Evolutionary conservation across 768 basidiomycete species (phyloP).

Genomic region (Crepidotus variabilis): DNA sequence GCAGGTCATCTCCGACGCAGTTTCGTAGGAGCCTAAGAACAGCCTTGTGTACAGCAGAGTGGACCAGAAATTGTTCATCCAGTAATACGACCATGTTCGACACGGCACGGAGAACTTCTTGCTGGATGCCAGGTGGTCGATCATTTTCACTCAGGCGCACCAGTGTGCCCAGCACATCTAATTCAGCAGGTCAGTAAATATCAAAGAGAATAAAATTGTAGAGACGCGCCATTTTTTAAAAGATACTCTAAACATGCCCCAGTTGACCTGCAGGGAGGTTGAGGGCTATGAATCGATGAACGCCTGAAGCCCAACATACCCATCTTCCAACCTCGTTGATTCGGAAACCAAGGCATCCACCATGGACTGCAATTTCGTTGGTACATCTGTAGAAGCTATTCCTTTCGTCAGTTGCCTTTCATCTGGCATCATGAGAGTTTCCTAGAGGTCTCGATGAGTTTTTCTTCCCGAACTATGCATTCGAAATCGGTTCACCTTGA

Average conservation of each 20-base stretch:
- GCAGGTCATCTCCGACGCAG: slow-evolving; percentile 89
- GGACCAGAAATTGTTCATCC: slow-evolving; percentile 91
- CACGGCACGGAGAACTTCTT: slow-evolving; percentile 80
- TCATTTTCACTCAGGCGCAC: slow-evolving; percentile 85
- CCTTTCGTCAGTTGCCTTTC: slow-evolving; percentile 84
- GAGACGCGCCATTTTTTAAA: slow-evolving; percentile 71
- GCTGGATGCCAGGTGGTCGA: slow-evolving; percentile 86
- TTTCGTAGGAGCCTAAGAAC: slow-evolving; percentile 80
- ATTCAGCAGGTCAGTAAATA: slow-evolving; percentile 5
- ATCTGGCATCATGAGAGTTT: slow-evolving; percentile 82
- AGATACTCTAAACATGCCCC: slow-evolving; percentile 91
- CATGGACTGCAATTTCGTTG: slow-evolving; percentile 70
- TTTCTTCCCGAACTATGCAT: not conserved
- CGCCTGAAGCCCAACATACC: slow-evolving; percentile 47
- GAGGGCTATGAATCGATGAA: slow-evolving; percentile 2
- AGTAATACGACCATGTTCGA: slow-evolving; percentile 90
- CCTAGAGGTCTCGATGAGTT: slow-evolving; percentile 36
- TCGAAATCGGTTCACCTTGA: slow-evolving; percentile 49
- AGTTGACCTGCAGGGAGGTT: slow-evolving; percentile 54
- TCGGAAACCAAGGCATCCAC: slow-evolving; percentile 87
- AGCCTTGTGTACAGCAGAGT: slow-evolving; percentile 86
- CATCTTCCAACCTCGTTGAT: slow-evolving; percentile 79
- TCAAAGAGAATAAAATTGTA: not conserved
- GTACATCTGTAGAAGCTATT: slow-evolving; percentile 79
- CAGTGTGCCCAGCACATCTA: slow-evolving; percentile 81